A percentile compares a stretch with the other conserved stretches of the same genome.
Evolutionary conservation across 257 asterid genomes (phyloP).

Genomic region (Solanum infundibuliforme): DNA sequence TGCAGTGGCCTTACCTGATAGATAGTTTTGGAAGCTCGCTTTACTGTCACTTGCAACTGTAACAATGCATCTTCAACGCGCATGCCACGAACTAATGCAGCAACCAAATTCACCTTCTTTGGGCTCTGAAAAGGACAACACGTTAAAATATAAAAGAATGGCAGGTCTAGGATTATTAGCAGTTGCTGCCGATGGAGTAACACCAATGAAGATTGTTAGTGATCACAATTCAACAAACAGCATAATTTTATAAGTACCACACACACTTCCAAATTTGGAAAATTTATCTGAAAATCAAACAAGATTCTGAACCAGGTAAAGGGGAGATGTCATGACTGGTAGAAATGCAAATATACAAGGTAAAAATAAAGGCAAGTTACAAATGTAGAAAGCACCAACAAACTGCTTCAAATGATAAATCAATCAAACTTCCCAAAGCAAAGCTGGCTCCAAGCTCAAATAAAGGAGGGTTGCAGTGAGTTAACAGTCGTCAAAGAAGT

Average conservation of each 20-base stretch:
- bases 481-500: not conserved
- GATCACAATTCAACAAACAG: not conserved
- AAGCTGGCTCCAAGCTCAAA: not conserved
- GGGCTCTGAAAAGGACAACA: not conserved
- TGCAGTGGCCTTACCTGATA: not conserved
- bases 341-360: not conserved
- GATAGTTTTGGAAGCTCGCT: not conserved
- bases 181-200: not conserved
- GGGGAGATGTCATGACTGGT: not conserved
- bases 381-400: not conserved
- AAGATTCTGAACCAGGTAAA: not conserved
- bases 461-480: not conserved
- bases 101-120: not conserved
- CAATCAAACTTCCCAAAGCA: not conserved
- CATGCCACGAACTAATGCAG: not conserved
- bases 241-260: not conserved
- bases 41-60: not conserved
- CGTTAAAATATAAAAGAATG: not conserved
- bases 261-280: not conserved
- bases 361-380: not conserved
- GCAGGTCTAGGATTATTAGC: not conserved
- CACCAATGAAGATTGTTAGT: not conserved
- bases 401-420: not conserved
- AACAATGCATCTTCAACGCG: not conserved
- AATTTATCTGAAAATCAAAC: not conserved